phyloP scores from a whole-genome alignment of 2,329 filamentous ascomycete species.

The Gremmenia infestans region DNA sequence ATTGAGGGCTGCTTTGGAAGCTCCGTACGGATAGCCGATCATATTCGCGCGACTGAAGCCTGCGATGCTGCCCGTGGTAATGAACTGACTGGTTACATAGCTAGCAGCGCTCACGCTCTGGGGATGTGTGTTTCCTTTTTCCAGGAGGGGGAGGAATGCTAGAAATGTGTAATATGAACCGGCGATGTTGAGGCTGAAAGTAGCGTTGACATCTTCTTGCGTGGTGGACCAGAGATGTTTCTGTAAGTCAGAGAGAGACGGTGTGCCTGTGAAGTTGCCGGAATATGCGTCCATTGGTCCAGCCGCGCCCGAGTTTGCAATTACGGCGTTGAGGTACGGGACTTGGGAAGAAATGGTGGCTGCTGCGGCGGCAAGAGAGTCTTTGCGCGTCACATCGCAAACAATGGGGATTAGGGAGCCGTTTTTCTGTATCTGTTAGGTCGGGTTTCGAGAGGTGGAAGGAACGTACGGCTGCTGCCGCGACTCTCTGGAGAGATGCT shows the following conservation, averaged over 20 bases:
- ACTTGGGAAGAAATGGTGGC: neutral
- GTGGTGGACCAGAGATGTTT: neutral
- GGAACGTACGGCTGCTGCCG: neutral
- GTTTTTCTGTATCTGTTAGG: neutral
- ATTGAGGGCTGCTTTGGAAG: constrained; percentile 68
- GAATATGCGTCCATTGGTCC: neutral
- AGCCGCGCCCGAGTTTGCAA: neutral
- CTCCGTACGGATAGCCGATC: constrained; percentile 70
- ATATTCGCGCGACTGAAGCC: constrained; percentile 67
- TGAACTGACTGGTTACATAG: constrained; percentile 48
- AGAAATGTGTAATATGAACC: constrained; percentile 63
- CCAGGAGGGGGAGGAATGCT: constrained; percentile 63
- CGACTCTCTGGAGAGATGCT: neutral
- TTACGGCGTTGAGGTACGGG: neutral
- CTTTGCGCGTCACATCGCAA: neutral
- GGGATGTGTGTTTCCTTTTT: constrained; percentile 53
- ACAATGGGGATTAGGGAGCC: neutral
- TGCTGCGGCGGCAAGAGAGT: neutral
- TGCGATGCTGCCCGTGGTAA: constrained; percentile 69
- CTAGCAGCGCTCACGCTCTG: constrained; percentile 43
- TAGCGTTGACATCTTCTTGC: neutral
- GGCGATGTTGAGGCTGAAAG: constrained; percentile 52
- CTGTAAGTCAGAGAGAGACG: neutral
- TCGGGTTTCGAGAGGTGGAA: neutral
- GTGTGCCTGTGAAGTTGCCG: neutral